These are phyloP conservation scores for Populus trichocarpa DNA, from an alignment of 441 rosid species.

Conservation along the genomic window DNA sequence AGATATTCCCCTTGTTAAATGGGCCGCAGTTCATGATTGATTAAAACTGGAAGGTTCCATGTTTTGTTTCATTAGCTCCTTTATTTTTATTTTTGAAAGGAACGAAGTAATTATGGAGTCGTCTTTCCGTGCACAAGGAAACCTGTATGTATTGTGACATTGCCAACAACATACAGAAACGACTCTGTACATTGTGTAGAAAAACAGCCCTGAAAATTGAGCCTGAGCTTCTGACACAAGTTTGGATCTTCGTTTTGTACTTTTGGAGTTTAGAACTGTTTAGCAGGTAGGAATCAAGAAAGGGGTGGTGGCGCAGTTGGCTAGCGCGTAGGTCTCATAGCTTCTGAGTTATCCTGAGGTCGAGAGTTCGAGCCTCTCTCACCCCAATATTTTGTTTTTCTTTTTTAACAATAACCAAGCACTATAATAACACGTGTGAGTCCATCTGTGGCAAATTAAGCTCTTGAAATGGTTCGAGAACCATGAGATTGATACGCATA, in stretches of 20 bases:
- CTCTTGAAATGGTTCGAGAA: background rate
- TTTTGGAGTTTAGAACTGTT: rapidly evolving
- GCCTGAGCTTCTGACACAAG: background rate
- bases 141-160: no score
- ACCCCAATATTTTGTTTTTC: constrained; percentile 34
- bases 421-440: background rate
- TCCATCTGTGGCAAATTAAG: background rate
- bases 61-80: no score
- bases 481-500: background rate
- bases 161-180: no score
- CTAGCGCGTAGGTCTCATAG: constrained; percentile 89
- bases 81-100: no score
- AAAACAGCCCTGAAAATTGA: background rate
- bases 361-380: constrained; percentile 97
- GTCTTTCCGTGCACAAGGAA: no score
- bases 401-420: no score
- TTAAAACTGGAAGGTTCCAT: no score
- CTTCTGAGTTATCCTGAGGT: constrained; percentile 85
- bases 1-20: no score
- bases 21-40: no score
- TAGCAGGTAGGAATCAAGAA: no score
- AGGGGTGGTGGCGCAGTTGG: constrained; percentile 49
- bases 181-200: background rate
- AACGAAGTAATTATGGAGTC: no score
- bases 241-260: background rate